Evolutionary conservation across 768 basidiomycete genomes (phyloP).

Genomic region (Mycena rebaudengoi): DNA sequence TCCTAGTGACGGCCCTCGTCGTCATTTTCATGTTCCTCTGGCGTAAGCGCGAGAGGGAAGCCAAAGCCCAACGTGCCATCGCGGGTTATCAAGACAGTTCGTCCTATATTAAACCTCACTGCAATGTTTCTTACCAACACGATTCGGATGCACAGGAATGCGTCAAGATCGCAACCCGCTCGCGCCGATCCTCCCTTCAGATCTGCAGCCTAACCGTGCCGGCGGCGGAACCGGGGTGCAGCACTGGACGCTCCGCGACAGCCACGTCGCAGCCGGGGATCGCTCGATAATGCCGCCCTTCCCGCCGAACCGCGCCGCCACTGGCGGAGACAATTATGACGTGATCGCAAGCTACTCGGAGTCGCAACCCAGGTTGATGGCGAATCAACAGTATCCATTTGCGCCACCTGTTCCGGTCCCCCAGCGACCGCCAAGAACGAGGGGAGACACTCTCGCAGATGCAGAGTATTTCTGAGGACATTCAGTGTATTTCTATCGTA

Average conservation of each 20-base stretch:
- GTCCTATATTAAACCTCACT: background rate
- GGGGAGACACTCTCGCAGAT: background rate
- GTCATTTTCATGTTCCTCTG: background rate
- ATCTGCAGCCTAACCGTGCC: conserved; percentile 8
- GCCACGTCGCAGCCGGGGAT: background rate
- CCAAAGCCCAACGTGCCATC: too few relatives aligned
- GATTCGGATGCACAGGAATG: background rate
- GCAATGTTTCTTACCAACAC: background rate
- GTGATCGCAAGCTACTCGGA: too few relatives aligned
- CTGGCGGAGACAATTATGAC: too few relatives aligned
- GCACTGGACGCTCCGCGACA: background rate
- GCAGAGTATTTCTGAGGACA: background rate
- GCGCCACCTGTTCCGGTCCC: background rate
- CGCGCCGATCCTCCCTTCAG: background rate
- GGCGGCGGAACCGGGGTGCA: background rate
- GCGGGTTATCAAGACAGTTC: background rate
- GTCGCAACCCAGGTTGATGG: too few relatives aligned
- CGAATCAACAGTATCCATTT: background rate
- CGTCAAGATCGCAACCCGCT: background rate
- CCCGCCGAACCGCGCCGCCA: background rate
- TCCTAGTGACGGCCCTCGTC: background rate
- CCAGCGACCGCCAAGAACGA: background rate
- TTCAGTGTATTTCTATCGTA: too few relatives aligned
- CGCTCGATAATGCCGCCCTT: background rate
- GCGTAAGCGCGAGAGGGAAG: background rate